Base-by-base conservation (phyloP, 257 asterid species). In the Ophiorrhiza pumila region DNA sequence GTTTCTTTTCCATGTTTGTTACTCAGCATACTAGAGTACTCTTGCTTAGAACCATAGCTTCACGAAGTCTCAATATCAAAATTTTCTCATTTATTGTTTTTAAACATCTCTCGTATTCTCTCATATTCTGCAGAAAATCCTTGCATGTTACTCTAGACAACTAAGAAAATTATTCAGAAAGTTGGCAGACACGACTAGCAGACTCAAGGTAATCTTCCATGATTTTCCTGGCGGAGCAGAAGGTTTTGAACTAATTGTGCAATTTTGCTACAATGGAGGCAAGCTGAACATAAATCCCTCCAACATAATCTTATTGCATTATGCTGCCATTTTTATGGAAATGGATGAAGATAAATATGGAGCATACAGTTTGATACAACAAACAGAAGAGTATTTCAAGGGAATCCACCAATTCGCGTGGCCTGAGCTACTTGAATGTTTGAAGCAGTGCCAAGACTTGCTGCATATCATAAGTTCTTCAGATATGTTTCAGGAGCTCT, bases 221-320 rank as follows among this genome's bases (percentile, higher is more conserved):
- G 90, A 81, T 23, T 89, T 89, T 56, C 96, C 96, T 2, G 93
- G 91, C 34, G 96, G 91, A 11, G 80, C 89, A 7, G 86, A 83
- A 55, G 87, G 85, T 0, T 84, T 89, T 62, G 93, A 89, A 75
- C 89, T 83, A 15, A 72, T 87, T 12, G 57, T 73, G 45, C 74
- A 76, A 62, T 89, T 81, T 76, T 87, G 91, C 73, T 87, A 87
- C 76, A 83, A 68, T 31, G 68, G 80, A 29, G 84, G 90, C 76
- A 81, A 68, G 70, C 73, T 84, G 62, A 74, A 62, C 70, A 31
- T 84, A 31, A 53, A 82, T 25, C 85, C 90, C 50, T 80, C 72
- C 14, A 83, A 83, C 76, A 77, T 77, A 23, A 60, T 88, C 20
- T 73, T 83, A 6, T 78, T 90, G 7, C 77, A 81, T 57, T 75